Conservation (phyloP, 1,284 basidiomycete species). For the Phenoliferia sp. region DNA sequence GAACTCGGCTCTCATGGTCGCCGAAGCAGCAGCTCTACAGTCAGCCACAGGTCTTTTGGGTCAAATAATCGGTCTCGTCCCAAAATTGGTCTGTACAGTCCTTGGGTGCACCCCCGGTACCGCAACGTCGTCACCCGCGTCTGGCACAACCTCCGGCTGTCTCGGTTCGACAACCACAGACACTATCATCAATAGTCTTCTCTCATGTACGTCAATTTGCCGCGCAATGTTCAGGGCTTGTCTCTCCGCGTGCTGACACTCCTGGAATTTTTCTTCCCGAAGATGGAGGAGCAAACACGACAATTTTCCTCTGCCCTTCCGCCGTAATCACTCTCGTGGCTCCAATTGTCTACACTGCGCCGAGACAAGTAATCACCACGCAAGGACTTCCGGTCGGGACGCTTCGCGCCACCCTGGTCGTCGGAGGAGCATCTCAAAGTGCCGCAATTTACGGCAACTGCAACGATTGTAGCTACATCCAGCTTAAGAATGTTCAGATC, state of each 20-base stretch:
- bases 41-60: background rate
- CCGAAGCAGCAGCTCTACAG: background rate
- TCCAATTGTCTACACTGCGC: constrained; percentile 47
- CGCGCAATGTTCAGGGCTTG: no score
- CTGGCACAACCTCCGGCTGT: constrained; percentile 5
- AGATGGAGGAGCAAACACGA: constrained; percentile 12
- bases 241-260: background rate
- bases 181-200: constrained; percentile 27
- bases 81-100: background rate
- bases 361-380: constrained; percentile 47
- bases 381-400: constrained; percentile 40
- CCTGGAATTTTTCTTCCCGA: no score
- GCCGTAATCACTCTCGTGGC: constrained; percentile 44
- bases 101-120: background rate
- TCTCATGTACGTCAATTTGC: constrained; percentile 10
- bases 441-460: constrained; percentile 35
- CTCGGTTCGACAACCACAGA: constrained; percentile 29
- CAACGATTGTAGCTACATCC: constrained; percentile 27
- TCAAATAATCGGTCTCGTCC: background rate
- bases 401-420: constrained; percentile 43
- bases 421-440: constrained; percentile 39
- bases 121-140: background rate
- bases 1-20: background rate
- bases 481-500: constrained; percentile 37
- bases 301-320: constrained; percentile 47